Base-by-base conservation (phyloP, 192 early-diverging fungal species). In the Coemansia guatemalensis region DNA sequence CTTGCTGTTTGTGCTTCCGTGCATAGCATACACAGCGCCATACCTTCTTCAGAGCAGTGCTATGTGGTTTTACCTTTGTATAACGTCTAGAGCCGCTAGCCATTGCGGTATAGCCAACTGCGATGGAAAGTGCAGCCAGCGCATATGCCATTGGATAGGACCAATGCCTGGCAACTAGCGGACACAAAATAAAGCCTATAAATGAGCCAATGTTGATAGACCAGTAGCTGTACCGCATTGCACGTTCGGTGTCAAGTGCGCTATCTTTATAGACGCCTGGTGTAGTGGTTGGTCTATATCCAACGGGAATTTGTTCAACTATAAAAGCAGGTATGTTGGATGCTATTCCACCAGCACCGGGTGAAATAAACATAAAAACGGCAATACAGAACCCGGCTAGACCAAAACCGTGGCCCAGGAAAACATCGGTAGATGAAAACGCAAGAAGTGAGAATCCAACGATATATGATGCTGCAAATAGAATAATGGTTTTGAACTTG, bases 181-280 rank as follows among this genome's bases (percentile, higher is more conserved):
- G 64, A 84, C 85, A 48, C 68, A 85, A 26, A 75, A 82, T 56
- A 80, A 87, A 56, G 82, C 82, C 65, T 71, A 86, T 27, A 53
- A 92, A 76, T 23, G 69, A 21, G 53, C 85, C 85, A 22, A 86
- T 66, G 67, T 86, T 86, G 70, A 86, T 83, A 22, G 74, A 60
- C 84, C 83, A 84, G 75, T 93, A 93, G 69, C 91, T 91, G 85
- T 82, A 88, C 68, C 87, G 87, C 76, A 91, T 92, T 49, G 90
- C 86, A 39, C 74, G 81, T 73, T 92, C 87, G 53, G 85, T 70
- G 0, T 88, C 89, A 49, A 85, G 72, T 59, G 67, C 65, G 27
- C 87, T 85, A 55, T 85, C 83, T 7, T 88, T 82, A 44, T 88
- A 82, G 24, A 88, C 87, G 33, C 69, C 64, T 20, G 54, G 54